These are phyloP conservation scores for Aspergillus versicolor DNA, from an alignment of 2,329 filamentous ascomycete species.

Conservation along the genomic window DNA sequence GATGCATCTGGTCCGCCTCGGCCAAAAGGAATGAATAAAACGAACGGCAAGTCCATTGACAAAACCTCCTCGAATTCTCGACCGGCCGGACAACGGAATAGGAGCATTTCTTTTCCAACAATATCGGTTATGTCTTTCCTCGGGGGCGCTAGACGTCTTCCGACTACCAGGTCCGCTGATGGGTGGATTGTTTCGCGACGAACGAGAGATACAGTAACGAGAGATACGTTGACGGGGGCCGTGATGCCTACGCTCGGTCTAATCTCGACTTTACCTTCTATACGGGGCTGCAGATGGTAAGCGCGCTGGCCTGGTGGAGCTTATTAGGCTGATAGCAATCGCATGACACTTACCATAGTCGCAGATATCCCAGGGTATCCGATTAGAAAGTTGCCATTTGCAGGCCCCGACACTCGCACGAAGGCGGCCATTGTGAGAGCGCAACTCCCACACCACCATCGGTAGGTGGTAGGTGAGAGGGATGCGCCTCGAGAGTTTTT, in stretches of 20 bases:
- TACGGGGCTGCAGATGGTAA: constrained; percentile 67
- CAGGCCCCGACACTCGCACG: constrained; percentile 94
- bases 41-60: constrained; percentile 95
- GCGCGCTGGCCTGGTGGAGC: not conserved
- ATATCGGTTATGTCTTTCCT: constrained; percentile 88
- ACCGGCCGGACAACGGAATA: constrained; percentile 82
- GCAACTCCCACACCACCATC: constrained; percentile 42
- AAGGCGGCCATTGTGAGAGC: constrained; percentile 65
- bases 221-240: constrained; percentile 83
- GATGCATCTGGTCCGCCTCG: constrained; percentile 87
- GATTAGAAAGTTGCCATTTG: constrained; percentile 94
- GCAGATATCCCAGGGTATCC: constrained; percentile 98
- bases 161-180: constrained; percentile 88
- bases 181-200: constrained; percentile 95
- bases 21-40: constrained; percentile 95
- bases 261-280: constrained; percentile 97
- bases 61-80: constrained; percentile 85
- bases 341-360: constrained; percentile 72
- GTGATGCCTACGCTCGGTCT: constrained; percentile 81
- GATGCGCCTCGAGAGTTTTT: constrained; percentile 24
- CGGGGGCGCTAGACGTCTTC: constrained; percentile 85
- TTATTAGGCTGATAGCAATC: constrained; percentile 31
- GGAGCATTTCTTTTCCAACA: constrained; percentile 90
- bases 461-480: constrained; percentile 30
- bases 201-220: constrained; percentile 91